Evolutionary conservation across 2,329 filamentous ascomycete species (phyloP), one percentile per base, ranked within the genome.

Genomic region (Lachnellula hyalina): DNA sequence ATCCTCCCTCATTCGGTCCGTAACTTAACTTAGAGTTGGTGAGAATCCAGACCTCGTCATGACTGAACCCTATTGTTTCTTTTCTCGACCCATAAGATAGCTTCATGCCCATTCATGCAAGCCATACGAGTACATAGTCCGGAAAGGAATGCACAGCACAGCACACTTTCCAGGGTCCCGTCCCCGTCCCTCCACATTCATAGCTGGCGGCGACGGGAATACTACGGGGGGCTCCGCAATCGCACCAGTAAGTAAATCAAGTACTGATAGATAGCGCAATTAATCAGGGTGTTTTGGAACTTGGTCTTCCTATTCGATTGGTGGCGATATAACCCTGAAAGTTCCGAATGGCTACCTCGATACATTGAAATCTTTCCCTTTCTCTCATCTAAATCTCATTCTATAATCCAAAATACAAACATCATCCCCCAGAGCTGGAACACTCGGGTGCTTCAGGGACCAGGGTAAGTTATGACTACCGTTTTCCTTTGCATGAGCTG

Each of bases 141-240:
- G 38, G 28, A 32, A 32, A 32, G 28, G 28, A 9, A 32, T 8
- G 28, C 23, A 25, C 23, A 3, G 28, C 23, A 25, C 23, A 3
- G 23, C 28, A 32, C 28, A 11, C 35, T 36, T 45, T 51, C 28
- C 41, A 47, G 50, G 40, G 50, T 40, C 49, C 49, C 38, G 45
- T 11, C 3, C 41, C 35, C 49, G 49, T 40, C 40, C 36, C 12
- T 15, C 19, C 14, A 11, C 36, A 40, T 40, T 15, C 15, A 40
- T n/a, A 7, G 42, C 38, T n/a, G n/a, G 42, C 38, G 42, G 41
- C 42, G 42, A 52, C 40, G 49, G 35, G 14, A 35, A 51, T 51
- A 34, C 14, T 9, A 51, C 49, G 49, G 49, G 9, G 19, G 47
- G 49, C 40, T 51, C 49, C 36, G 49, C 38, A 36, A 44, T 51